Percentiles rank a stretch among this genome's conserved stretches.
Evolutionary conservation across 352 stramenopile genomes (phyloP).

Genomic region (Phytophthora podocarpi): DNA sequence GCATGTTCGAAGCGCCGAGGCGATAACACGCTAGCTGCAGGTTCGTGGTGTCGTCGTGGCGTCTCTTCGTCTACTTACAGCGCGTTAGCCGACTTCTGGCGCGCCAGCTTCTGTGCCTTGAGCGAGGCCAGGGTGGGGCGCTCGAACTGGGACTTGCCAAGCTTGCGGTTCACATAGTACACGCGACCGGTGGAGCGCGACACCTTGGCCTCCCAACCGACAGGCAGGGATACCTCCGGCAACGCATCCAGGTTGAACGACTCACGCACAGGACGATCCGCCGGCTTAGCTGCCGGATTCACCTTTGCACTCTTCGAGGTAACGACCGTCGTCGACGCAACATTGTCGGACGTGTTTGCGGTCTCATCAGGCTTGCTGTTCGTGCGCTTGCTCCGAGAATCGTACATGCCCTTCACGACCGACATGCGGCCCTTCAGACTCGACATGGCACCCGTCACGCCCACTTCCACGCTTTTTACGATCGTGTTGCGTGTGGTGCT

Average conservation of each 20-base stretch:
- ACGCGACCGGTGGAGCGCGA: conserved; percentile 84
- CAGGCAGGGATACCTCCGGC: conserved; percentile 78
- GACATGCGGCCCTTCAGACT: conserved; percentile 83
- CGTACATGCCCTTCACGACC: conserved; percentile 80
- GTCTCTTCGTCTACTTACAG: conserved; percentile 41
- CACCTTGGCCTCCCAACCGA: conserved; percentile 88
- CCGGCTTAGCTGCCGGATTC: conserved; percentile 39
- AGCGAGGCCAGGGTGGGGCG: conserved; percentile 83
- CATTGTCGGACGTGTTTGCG: conserved; percentile 32
- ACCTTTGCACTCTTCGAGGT: conserved; percentile 38
- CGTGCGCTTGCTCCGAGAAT: conserved; percentile 59
- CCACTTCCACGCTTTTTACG: conserved; percentile 76
- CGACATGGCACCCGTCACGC: conserved; percentile 76
- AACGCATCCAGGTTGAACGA: conserved; percentile 88
- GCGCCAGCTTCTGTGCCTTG: conserved; percentile 83
- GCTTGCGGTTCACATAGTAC: conserved; percentile 90
- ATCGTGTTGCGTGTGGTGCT: conserved; percentile 73
- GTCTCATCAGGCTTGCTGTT: conserved; percentile 63
- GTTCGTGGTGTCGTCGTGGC: conserved; percentile 9
- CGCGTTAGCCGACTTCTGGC: conserved; percentile 57
- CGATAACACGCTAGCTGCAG: conserved; percentile 22
- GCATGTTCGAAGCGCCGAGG: conserved; percentile 26
- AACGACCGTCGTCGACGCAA: conserved; percentile 29
- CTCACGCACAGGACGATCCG: conserved; percentile 69
- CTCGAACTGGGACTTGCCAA: conserved; percentile 88